Base-by-base conservation (phyloP, 176 grass and related monocot species). In the Alloteropsis semialata region DNA sequence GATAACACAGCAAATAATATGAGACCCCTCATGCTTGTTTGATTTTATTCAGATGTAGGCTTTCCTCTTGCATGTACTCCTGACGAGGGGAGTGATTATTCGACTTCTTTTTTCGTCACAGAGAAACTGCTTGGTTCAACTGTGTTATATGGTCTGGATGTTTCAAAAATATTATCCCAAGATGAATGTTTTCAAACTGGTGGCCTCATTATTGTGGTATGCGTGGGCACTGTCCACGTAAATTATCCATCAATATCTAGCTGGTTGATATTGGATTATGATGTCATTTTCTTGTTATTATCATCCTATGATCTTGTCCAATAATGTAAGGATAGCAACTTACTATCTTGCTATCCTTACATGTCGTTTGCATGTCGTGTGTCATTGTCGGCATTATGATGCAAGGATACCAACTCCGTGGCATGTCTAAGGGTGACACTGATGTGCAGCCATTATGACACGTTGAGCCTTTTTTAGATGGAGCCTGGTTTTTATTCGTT, bases 1-100 rank as follows among this genome's bases (percentile, higher is more conserved):
- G 73, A 82, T 78, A 43, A 67, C 66, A 69, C 74, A 42, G 58
- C 83, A 72, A 90, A 90, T 90, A 90, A 87, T 90, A 78, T 18
- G 50, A 90, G 59, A 49, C 68, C 69, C 33, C 58, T 83, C 30
- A 5, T 77, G 37, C 78, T 82, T 85, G 70, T 84, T 81, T 84
- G 69, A 63, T 89, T 65, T 80, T 57, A 64, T 79, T 61, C 57
- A 79, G 72, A 77, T 89, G 83, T 89, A 89, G 88, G 56, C 30
- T 19, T 82, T 82, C 59, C 54, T 77, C 48, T 86, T 72, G 34
- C 71, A 57, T 86, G 71, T 86, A 86, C 85, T 48, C 55, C 78
- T 64, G 36, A 24, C 27, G 51, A 76, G 43, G 15, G 53, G 83
- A 71, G 30, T 61, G 87, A 70, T 76, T 19, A 56, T 72, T 24